Percentiles rank a stretch among this genome's conserved stretches.
Conservation (phyloP, 371 early-diverging fungal genomes). For the Batkoa obscura region DNA sequence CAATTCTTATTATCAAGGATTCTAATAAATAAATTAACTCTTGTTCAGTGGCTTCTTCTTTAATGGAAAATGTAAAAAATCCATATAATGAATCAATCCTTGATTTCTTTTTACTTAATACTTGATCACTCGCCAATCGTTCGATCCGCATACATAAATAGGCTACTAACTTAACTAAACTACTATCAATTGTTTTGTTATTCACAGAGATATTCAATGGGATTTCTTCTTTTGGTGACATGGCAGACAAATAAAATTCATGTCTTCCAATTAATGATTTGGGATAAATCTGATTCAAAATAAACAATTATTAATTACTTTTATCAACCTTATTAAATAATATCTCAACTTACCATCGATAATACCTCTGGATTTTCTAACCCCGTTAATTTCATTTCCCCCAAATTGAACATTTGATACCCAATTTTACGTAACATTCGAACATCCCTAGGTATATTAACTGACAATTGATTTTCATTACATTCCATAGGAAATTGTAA, state of each 20-base stretch:
- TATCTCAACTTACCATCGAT: slow-evolving; percentile 64
- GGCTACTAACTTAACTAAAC: slow-evolving; percentile 14
- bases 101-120: slow-evolving; percentile 7
- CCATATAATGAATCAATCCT: slow-evolving; percentile 13
- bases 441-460: slow-evolving; percentile 11
- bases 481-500: slow-evolving; percentile 25
- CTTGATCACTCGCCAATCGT: slow-evolving; percentile 22
- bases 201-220: too few species aligned
- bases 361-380: slow-evolving; percentile 75
- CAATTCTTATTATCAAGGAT: too few species aligned
- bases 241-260: neutral
- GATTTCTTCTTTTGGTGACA: neutral
- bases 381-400: slow-evolving; percentile 69
- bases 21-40: too few species aligned
- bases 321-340: slow-evolving; percentile 73
- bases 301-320: slow-evolving; percentile 32
- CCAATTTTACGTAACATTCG: slow-evolving; percentile 41
- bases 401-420: slow-evolving; percentile 47
- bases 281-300: neutral
- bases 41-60: slow-evolving; percentile 31
- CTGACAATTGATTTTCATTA: slow-evolving; percentile 11
- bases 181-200: neutral
- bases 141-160: slow-evolving; percentile 30
- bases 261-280: neutral
- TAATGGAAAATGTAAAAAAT: slow-evolving; percentile 19